Evolutionary conservation across 2,329 filamentous ascomycete species (phyloP).

Genomic region (Helotiales sp.): DNA sequence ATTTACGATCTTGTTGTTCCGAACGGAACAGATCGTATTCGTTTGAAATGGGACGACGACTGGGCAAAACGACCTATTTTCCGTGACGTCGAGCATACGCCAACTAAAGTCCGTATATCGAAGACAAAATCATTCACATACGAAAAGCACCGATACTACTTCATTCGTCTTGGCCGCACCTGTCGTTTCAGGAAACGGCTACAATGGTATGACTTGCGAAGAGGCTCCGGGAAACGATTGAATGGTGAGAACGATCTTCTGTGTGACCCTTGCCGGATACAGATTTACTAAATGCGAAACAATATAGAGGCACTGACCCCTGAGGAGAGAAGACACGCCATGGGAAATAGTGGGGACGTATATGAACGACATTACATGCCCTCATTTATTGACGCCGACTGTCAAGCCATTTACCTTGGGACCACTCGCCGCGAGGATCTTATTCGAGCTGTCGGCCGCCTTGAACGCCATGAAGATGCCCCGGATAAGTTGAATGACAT

Average conservation of each 20-base stretch:
- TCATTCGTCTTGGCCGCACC: constrained; percentile 44
- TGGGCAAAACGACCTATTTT: constrained; percentile 35
- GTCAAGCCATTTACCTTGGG: constrained; percentile 33
- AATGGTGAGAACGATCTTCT: constrained; percentile 31
- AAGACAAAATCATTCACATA: constrained; percentile 45
- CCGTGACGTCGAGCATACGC: constrained; percentile 31
- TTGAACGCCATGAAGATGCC: neutral
- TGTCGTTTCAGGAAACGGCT: constrained; percentile 35
- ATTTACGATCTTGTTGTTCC: constrained; percentile 39
- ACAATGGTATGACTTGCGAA: constrained; percentile 37
- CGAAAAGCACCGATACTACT: constrained; percentile 46
- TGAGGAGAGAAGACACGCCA: constrained; percentile 33
- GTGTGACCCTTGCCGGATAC: neutral
- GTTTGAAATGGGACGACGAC: constrained; percentile 34
- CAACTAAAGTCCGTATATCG: constrained; percentile 29
- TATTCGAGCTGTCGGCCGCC: constrained; percentile 3
- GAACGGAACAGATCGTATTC: constrained; percentile 28
- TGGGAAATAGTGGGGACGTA: constrained; percentile 29
- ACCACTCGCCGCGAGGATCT: constrained; percentile 24
- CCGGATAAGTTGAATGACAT: neutral
- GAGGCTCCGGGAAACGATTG: constrained; percentile 37
- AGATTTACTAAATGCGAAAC: constrained; percentile 20
- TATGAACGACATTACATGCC: constrained; percentile 33
- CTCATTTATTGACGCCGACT: constrained; percentile 32
- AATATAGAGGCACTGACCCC: constrained; percentile 30